Base-by-base conservation (phyloP, 192 early-diverging fungal genomes). In the Gamsiella multidivaricata region DNA sequence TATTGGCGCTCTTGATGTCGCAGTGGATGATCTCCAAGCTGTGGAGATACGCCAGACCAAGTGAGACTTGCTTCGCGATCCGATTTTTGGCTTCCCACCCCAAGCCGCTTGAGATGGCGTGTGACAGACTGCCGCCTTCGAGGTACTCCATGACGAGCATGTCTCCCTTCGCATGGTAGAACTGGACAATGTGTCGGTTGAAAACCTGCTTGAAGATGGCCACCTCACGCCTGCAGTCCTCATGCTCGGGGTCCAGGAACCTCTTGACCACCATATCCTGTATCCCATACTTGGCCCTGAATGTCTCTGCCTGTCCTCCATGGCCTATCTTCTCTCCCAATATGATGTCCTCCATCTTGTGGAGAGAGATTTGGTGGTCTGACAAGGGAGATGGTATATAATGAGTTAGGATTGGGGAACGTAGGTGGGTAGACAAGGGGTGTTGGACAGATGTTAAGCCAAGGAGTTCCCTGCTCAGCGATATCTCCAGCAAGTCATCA, bases 31-130 rank as follows among this genome's bases (percentile, higher is more conserved):
- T 41, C 8, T 29, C 32, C 36, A 59, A 22, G n/a, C 47, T 20
- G 28, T 79, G 76, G 5, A 69, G 18, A 50, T 70, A 70, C 22
- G 41, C 29, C 3, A 79, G 54, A 28, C 76, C 76, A 2, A 37
- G 39, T 0, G 76, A 41, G 20, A 79, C 54, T 32, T 71, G 46
- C 0, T 34, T 41, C 0, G 55, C 36, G 32, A 68, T 58, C 1
- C 43, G 32, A 2, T 7, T 46, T n/a, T 66, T 66, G 12, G 36
- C 9, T 15, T 29, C 39, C 64, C 64, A 66, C 9, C 12, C 18
- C 41, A 46, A 22, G 5, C 33, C 42, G 20, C 25, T 42, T 29
- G 17, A 7, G 25, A 66, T 55, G 28, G 64, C 64, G 1, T 47
- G n/a, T 28, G 33, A 39, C 2, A 66, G 52, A 43, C 34, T 46